Conservation (phyloP, 306 rosid genomes). For the Purshia tridentata region DNA sequence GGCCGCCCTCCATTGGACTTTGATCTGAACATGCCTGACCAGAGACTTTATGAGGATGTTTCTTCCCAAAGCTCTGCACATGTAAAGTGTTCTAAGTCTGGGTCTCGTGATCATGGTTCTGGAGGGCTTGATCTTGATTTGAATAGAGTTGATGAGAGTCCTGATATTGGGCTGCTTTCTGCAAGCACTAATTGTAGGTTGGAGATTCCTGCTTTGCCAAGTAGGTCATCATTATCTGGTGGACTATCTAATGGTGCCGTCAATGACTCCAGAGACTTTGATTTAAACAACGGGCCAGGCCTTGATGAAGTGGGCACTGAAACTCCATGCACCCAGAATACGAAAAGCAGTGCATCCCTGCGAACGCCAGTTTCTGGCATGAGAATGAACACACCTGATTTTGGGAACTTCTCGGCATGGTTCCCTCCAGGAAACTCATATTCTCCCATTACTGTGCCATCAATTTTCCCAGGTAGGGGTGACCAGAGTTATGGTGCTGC, state of each 20-base stretch:
- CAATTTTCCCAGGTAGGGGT: constrained; percentile 73
- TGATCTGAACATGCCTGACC: constrained; percentile 79
- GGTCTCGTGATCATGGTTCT: constrained; percentile 49
- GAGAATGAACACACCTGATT: constrained; percentile 58
- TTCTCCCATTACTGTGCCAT: constrained; percentile 67
- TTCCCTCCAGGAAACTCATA: constrained; percentile 67
- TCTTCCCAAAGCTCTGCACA: constrained; percentile 40
- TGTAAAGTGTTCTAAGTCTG: constrained; percentile 32
- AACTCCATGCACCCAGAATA: constrained; percentile 51
- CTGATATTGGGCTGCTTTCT: constrained; percentile 51
- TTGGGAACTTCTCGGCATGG: constrained; percentile 81
- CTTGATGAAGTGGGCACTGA: constrained; percentile 71
- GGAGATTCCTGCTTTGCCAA: constrained; percentile 52
- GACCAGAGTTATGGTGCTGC: constrained; percentile 74
- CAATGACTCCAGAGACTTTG: constrained; percentile 72
- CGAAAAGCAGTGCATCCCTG: constrained; percentile 44
- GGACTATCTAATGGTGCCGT: constrained; percentile 60
- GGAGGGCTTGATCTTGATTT: constrained; percentile 90
- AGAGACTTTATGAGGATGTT: constrained; percentile 65
- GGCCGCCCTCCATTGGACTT: constrained; percentile 74
- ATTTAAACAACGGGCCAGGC: constrained; percentile 90
- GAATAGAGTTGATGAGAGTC: constrained; percentile 70
- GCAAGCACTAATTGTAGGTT: constrained; percentile 37
- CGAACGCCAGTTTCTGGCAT: constrained; percentile 50
- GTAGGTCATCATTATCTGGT: constrained; percentile 55